Evolutionary conservation across 345 rosid species (phyloP), one percentile per base, ranked within the genome.

Genomic region (Mercurialis annua): DNA sequence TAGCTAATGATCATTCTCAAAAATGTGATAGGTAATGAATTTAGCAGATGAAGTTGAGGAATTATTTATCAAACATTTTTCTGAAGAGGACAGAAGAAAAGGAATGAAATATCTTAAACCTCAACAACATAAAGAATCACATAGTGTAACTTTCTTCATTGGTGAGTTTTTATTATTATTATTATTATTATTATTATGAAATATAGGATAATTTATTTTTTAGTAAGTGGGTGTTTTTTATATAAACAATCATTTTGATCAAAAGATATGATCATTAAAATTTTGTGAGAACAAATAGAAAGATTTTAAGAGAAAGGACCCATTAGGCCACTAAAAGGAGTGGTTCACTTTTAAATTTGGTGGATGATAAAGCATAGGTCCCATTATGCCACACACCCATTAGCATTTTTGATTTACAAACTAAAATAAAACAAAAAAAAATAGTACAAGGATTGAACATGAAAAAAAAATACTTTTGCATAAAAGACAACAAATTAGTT

Each of bases 71-170:
- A 84, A 87, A 82, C 86, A 88, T 81, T 92, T 95, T 56, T 87
- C 96, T 4, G 77, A 77, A 62, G 99, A 90, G 14, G 92, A 95
- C 82, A 80, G 84, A n/a, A 84, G 83, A 79, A 92, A 86, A 79
- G 98, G 90, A 8, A 82, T 86, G 89, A 95, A 85, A 78, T 95
- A 90, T 81, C 92, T 95, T 64, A 90, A 78, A 72, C 97, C 98
- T 17, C 84, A 78, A 69, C 97, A 90, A 30, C 92, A 75, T 36
- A 80, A 82, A 81, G 98, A 92, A 65, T 92, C 98, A 27, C 99
- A 92, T 58, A 43, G 85, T 69, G 84, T 83, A 62, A 95, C 99
- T 57, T 95, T 92, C 83, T 90, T 90, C 85, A 85, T 88, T 61
- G 99, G 99, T 90, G 66, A 88, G 88, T 79, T 72, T 4, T 34